Evolutionary conservation across 2,329 filamentous ascomycete species (phyloP), one percentile per base, ranked within the genome.

Genomic region (Orbilia ellipsospora): DNA sequence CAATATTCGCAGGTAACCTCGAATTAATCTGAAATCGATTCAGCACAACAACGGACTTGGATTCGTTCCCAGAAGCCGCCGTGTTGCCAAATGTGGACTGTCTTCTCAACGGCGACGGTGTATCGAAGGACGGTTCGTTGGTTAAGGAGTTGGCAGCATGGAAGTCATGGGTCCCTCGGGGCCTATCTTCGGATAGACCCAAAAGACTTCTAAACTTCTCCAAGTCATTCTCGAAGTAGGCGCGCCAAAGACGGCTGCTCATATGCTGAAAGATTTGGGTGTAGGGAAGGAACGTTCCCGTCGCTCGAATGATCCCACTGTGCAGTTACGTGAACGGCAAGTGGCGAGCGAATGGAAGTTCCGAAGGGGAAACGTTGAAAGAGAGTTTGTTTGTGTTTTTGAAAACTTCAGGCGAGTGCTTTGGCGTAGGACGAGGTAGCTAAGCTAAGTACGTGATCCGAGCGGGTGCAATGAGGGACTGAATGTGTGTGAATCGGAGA

Each of bases 241-340:
- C 92, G 88, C 93, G 94, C 94, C 94, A 97, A 83, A 99, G 89
- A 88, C 91, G 88, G 86, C 93, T 91, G 90, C 92, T 98, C 94
- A 98, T 95, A 89, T 89, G 89, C 85, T 82, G 83, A 80, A 79
- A 80, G 55, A 69, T 68, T 23, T 73, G 80, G 79, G 64, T 59
- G 61, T 23, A 54, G 70, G 67, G 60, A 59, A 18, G 67, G 56
- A 64, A 72, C 50, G 60, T 57, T 70, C 67, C 67, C 73, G 73
- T 76, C 67, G 61, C 73, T 77, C 73, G 73, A 51, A 57, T n/a
- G 59, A 60, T 69, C 55, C 72, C 72, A 75, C 72, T 69, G 54
- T 69, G 64, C 72, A 23, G 73, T 70, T 76, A 36, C 73, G 62
- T 51, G 73, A 76, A 76, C 73, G 26, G 72, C 72, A 75, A 72